phyloP scores from a whole-genome alignment of 257 asterid genomes.

The Paulownia fortunei region DNA sequence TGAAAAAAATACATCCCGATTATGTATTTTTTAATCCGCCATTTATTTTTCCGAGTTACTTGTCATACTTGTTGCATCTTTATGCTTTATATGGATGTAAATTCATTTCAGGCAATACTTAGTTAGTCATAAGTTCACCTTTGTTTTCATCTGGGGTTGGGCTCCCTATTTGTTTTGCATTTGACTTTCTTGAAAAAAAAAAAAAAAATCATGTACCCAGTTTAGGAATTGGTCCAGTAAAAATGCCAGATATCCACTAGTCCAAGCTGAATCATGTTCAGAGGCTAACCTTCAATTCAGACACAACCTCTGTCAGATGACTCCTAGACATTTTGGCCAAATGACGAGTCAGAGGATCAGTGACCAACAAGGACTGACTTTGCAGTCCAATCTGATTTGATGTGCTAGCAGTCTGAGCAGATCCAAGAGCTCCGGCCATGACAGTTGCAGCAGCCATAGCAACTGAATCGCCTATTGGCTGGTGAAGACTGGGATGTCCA shows the following conservation, averaged over 20 bases:
- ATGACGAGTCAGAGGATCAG: constrained; percentile 81
- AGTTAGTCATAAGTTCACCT: not conserved
- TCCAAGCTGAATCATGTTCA: constrained; percentile 22
- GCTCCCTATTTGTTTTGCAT: not conserved
- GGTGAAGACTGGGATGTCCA: constrained; percentile 63
- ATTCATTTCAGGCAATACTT: constrained; percentile 16
- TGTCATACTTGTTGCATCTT: constrained; percentile 3
- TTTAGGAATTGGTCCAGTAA: constrained; percentile 1
- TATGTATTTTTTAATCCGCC: not conserved
- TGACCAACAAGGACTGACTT: constrained; percentile 52
- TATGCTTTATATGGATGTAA: not conserved
- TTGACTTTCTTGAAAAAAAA: not conserved
- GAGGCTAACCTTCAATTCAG: constrained; percentile 72
- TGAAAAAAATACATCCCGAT: not conserved
- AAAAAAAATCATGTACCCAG: not conserved
- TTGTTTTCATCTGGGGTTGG: not conserved
- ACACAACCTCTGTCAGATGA: constrained; percentile 73
- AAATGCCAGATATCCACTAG: not conserved
- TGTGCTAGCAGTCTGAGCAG: constrained; percentile 59
- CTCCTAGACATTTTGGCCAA: constrained; percentile 81
- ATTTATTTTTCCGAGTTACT: not conserved
- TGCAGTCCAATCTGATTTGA: constrained; percentile 53
- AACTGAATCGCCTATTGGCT: constrained; percentile 82
- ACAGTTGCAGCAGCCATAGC: constrained; percentile 84
- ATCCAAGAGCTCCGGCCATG: constrained; percentile 91